Evolutionary conservation across 331 rosid species (phyloP).

Genomic region (Cucumis variabilis): DNA sequence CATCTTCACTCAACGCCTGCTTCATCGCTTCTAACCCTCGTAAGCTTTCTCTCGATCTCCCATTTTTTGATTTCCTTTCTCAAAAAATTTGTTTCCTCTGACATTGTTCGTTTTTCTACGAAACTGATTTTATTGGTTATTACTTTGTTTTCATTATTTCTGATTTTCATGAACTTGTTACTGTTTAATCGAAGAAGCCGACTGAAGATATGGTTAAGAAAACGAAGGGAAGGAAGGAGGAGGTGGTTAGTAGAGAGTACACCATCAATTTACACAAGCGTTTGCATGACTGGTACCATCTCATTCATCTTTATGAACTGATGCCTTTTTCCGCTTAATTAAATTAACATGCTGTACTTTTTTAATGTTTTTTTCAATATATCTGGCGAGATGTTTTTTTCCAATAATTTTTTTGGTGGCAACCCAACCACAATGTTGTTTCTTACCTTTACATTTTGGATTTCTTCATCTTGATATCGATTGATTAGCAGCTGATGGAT

Average conservation of each 20-base stretch:
- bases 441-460: not conserved
- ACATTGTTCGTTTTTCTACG: not conserved
- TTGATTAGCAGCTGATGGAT: not conserved
- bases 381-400: not conserved
- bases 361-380: not conserved
- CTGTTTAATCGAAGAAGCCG: slow-evolving; percentile 15
- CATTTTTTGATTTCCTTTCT: not conserved
- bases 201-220: slow-evolving; percentile 35
- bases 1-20: not conserved
- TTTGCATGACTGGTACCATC: slow-evolving; percentile 12
- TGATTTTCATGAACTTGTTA: not conserved
- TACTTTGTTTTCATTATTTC: too few relatives aligned
- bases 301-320: not conserved
- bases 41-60: slow-evolving; percentile 2
- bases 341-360: not conserved
- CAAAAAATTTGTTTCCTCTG: too few relatives aligned
- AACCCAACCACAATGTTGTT: not conserved
- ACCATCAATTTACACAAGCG: not conserved
- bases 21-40: slow-evolving; percentile 14
- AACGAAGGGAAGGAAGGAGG: slow-evolving; percentile 37
- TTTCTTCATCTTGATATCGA: not conserved
- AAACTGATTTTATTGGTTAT: too few relatives aligned
- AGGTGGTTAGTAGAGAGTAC: slow-evolving; percentile 26
- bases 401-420: not conserved
- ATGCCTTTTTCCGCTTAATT: not conserved